phyloP scores from a whole-genome alignment of 108 stramenopile species.

The Skeletonema tropicum region DNA sequence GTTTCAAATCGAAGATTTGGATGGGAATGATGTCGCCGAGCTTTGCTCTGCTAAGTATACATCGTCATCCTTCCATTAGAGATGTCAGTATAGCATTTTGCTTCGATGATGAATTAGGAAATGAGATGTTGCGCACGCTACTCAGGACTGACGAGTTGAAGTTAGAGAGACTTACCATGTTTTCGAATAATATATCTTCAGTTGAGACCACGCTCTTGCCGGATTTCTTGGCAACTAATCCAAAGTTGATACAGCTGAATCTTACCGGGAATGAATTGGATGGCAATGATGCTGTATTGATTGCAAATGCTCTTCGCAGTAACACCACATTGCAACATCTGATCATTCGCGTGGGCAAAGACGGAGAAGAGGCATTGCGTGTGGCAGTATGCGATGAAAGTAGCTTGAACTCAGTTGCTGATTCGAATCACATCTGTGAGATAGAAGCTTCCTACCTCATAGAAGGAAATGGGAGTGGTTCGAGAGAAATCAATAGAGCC shows the following conservation, averaged over 20 bases:
- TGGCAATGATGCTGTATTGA: neutral
- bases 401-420: constrained; percentile 3
- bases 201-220: neutral
- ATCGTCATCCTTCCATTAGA: neutral
- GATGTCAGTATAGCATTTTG: no score
- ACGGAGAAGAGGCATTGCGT: neutral
- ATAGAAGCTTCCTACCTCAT: no score
- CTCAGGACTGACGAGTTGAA: neutral
- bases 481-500: no score
- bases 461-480: no score
- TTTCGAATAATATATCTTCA: neutral
- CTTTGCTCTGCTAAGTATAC: neutral
- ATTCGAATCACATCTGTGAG: constrained; percentile 8
- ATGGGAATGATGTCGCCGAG: no score
- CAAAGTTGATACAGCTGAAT: neutral
- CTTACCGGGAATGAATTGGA: neutral
- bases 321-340: neutral
- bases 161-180: neutral
- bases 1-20: neutral
- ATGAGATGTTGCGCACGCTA: neutral
- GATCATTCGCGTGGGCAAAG: neutral
- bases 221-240: no score
- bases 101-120: neutral
- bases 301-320: no score
- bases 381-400: no score